These are phyloP conservation scores for Mucor indicus DNA, from an alignment of 371 early-diverging fungal species.

Conservation along the genomic window DNA sequence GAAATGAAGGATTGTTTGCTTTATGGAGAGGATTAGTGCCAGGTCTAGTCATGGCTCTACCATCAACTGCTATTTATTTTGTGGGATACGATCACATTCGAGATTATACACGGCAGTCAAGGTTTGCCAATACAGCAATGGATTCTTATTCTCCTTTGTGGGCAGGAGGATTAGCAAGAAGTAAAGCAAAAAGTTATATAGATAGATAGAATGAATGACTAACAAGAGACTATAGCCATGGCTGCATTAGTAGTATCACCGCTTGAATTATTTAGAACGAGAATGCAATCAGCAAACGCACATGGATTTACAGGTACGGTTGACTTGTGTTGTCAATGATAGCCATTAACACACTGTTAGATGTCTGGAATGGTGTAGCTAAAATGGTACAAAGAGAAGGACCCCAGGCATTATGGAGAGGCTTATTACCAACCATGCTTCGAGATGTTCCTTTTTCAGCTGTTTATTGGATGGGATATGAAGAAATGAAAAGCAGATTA, in stretches of 20 bases:
- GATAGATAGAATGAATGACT: no score
- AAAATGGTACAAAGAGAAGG: constrained; percentile 68
- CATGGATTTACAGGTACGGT: constrained; percentile 46
- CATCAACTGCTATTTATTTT: constrained; percentile 93
- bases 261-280: constrained; percentile 86
- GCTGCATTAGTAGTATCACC: constrained; percentile 87
- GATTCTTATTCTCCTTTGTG: constrained; percentile 64
- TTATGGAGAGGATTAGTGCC: constrained; percentile 92
- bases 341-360: background rate
- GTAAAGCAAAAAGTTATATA: no score
- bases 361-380: constrained; percentile 60
- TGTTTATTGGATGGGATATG: constrained; percentile 93
- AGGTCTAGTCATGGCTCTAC: constrained; percentile 86
- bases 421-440: constrained; percentile 45
- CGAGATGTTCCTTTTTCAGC: constrained; percentile 60
- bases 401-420: constrained; percentile 73
- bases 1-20: constrained; percentile 74
- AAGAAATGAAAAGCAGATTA: constrained; percentile 51
- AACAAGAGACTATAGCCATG: constrained; percentile 41
- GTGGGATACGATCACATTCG: constrained; percentile 91
- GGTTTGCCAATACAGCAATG: constrained; percentile 23
- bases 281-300: constrained; percentile 81
- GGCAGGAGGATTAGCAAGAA: constrained; percentile 84
- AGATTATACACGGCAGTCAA: constrained; percentile 34
- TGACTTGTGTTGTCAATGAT: background rate